Evolutionary conservation across 495 filamentous ascomycete genomes (phyloP).

Genomic region (Sordaria brevicollis): DNA sequence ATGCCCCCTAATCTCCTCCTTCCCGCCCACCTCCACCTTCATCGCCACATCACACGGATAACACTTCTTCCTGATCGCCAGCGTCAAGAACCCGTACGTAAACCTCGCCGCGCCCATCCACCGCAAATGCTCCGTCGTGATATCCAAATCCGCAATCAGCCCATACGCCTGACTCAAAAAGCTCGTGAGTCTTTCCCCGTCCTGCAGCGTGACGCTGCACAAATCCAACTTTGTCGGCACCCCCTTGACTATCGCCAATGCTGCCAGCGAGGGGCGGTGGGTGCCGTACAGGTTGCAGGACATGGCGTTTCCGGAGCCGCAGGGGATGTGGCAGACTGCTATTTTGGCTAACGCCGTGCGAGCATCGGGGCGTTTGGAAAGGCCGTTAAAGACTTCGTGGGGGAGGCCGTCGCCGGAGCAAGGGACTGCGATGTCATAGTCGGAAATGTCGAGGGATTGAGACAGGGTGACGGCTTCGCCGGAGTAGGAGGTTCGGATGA

Average conservation of each 20-base stretch:
- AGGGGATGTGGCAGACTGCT: conserved; percentile 84
- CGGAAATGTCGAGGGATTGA: conserved; percentile 64
- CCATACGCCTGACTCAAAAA: conserved; percentile 89
- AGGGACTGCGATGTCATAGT: conserved; percentile 73
- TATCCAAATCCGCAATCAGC: conserved; percentile 79
- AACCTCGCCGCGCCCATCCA: conserved; percentile 89
- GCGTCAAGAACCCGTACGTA: conserved; percentile 66
- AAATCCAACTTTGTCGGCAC: conserved; percentile 72
- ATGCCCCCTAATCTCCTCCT: conserved; percentile 61
- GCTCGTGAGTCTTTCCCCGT: conserved; percentile 57
- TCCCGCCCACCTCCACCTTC: conserved; percentile 69
- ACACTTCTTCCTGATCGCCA: conserved; percentile 57
- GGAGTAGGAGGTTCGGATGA: conserved; percentile 58
- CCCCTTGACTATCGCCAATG: conserved; percentile 77
- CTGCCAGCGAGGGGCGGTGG: conserved; percentile 60
- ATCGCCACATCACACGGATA: conserved; percentile 87
- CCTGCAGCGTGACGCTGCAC: conserved; percentile 71
- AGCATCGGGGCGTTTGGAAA: conserved; percentile 67
- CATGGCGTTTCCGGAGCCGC: conserved; percentile 91
- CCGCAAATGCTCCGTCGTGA: conserved; percentile 79
- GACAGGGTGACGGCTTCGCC: conserved; percentile 77
- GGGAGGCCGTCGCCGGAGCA: conserved; percentile 90
- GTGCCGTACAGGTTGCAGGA: conserved; percentile 82
- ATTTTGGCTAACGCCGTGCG: conserved; percentile 61
- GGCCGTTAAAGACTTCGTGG: conserved; percentile 90